Evolutionary conservation across 2,329 filamentous ascomycete species (phyloP).

Genomic region (Laburnicola sp.): DNA sequence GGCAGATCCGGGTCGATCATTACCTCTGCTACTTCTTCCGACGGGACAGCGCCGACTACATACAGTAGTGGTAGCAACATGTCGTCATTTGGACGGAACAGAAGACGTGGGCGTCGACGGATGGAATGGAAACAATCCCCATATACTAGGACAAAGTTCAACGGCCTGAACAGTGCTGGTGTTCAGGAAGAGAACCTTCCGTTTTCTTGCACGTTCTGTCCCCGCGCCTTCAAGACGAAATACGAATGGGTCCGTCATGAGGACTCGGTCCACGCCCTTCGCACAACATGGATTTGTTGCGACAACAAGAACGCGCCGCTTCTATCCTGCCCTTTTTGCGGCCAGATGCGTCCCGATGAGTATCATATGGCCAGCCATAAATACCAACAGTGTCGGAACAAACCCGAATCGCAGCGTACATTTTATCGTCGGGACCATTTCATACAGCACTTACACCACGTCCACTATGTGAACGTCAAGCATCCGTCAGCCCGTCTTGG

Average conservation of each 20-base stretch:
- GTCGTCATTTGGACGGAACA: slow-evolving; percentile 41
- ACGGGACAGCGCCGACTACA: slow-evolving; percentile 37
- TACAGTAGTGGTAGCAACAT: slow-evolving; percentile 41
- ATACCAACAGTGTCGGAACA: slow-evolving; percentile 40
- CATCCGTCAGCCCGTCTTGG: slow-evolving; percentile 40
- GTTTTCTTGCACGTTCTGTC: slow-evolving; percentile 44
- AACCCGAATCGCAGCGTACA: slow-evolving; percentile 41
- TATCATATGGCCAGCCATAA: slow-evolving; percentile 40
- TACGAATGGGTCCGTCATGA: slow-evolving; percentile 46
- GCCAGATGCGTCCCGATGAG: slow-evolving; percentile 36
- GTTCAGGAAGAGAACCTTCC: slow-evolving; percentile 36
- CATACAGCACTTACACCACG: slow-evolving; percentile 41
- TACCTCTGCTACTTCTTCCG: slow-evolving; percentile 37
- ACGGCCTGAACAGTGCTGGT: slow-evolving; percentile 36
- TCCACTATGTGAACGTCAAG: slow-evolving; percentile 40
- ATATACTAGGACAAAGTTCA: slow-evolving; percentile 31
- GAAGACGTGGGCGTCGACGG: slow-evolving; percentile 38
- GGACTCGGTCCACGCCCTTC: slow-evolving; percentile 43
- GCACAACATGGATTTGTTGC: slow-evolving; percentile 45
- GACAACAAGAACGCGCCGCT: slow-evolving; percentile 30
- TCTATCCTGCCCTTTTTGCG: slow-evolving; percentile 39
- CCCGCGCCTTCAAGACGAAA: slow-evolving; percentile 42
- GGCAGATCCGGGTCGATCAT: slow-evolving; percentile 33
- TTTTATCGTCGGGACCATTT: slow-evolving; percentile 44
- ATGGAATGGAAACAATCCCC: slow-evolving; percentile 42